Percentiles rank a stretch among this genome's conserved stretches.
Evolutionary conservation across 371 early-diverging fungal species (phyloP).

Genomic region (Rhizopus microsporus): DNA sequence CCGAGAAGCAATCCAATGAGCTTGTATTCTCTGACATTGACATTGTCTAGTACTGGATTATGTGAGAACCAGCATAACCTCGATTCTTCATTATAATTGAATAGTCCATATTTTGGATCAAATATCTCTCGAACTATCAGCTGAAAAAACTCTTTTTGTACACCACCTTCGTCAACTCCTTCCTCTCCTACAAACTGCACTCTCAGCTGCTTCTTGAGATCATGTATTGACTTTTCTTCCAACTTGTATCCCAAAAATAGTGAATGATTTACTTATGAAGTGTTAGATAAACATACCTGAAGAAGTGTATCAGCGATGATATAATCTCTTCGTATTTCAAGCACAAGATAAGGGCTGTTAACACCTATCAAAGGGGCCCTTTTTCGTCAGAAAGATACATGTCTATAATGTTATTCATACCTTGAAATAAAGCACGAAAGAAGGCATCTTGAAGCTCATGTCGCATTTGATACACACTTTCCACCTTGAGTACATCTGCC

Average conservation of each 20-base stretch:
- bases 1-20: conserved; percentile 87
- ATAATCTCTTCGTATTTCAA: conserved; percentile 78
- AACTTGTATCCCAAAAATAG: conserved; percentile 48
- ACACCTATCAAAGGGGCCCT: conserved; percentile 57
- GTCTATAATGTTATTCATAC: conserved; percentile 15
- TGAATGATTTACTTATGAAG: neutral
- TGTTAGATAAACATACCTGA: conserved; percentile 41
- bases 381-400: neutral
- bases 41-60: conserved; percentile 63
- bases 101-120: conserved; percentile 93
- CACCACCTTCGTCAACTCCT: conserved; percentile 89
- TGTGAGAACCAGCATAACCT: conserved; percentile 87
- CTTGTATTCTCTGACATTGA: conserved; percentile 73
- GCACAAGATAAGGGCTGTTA: conserved; percentile 83
- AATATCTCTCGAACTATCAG: conserved; percentile 89
- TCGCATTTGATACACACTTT: conserved; percentile 80
- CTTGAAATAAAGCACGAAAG: conserved; percentile 84
- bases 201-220: conserved; percentile 86
- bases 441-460: conserved; percentile 73
- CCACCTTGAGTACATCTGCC: conserved; percentile 79
- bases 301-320: conserved; percentile 77
- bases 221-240: conserved; percentile 74
- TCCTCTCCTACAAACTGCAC: conserved; percentile 91
- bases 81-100: conserved; percentile 81
- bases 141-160: conserved; percentile 96